Evolutionary conservation across 2,329 filamentous ascomycete genomes (phyloP), one percentile per base, ranked within the genome.

Genomic region (Neofusicoccum umdonicola): DNA sequence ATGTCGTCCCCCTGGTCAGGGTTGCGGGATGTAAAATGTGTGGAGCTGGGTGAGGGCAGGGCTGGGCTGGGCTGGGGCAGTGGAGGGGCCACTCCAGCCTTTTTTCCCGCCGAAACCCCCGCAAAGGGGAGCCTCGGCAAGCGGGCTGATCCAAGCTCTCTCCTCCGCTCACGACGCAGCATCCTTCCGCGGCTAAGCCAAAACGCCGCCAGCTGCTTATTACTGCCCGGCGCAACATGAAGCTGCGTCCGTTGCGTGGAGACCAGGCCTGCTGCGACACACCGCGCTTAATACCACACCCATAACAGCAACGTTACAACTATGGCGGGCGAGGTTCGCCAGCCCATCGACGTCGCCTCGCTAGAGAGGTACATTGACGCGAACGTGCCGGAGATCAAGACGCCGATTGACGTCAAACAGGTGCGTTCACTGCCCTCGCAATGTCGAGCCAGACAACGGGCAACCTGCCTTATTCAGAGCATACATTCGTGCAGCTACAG

Each of bases 401-500:
- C 87, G 13, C 95, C 95, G 0, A 81, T 98, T 69, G 89, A 93
- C 51, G 82, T 98, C 69, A 96, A 97, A 81, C 94, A 97, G 86
- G 93, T 93, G 80, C n/a, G 31, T 62, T 47, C 47, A 61, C 31
- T 15, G 27, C 35, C 37, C 12, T 27, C 9, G n/a, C 27, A 9
- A 47, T 31, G 27, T 31, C 27, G 27, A 31, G 17, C 15, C 22
- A 54, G 1, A 17, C 27, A 13, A 47, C 13, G 9, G 22, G 17
- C 27, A 34, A 13, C 13, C 47, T 13, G 27, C 34, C 37, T 4
- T 39, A 15, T 15, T 39, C 37, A 15, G 37, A 39, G 37, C 37
- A 39, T 15, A 8, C 5, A 19, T 2, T 17, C 52, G 11, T 12
- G 13, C 39, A 62, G 13, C 42, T 3, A 12, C 27, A 31, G 5